phyloP scores from a whole-genome alignment of 1,284 basidiomycete species.

The Boletus sp. region DNA sequence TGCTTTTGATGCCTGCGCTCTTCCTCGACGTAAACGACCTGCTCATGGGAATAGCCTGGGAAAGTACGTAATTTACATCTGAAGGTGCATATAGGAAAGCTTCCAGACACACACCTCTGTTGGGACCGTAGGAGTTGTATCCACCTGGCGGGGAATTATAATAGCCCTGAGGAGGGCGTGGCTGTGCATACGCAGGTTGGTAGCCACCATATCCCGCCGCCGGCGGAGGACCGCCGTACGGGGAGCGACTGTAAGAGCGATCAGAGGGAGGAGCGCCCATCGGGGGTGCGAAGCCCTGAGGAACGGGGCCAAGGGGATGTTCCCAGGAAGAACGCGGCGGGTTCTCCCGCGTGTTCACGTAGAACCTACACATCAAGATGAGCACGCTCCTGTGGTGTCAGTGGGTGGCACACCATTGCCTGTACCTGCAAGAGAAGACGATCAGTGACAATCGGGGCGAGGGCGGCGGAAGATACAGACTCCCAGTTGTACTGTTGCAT shows the following conservation, averaged over 20 bases:
- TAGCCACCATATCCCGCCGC: conserved; percentile 26
- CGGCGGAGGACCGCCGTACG: conserved; percentile 27
- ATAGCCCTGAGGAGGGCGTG: conserved; percentile 25
- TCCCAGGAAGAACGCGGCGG: conserved; percentile 65
- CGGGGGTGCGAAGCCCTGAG: conserved; percentile 43
- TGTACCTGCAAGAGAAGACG: conserved; percentile 47
- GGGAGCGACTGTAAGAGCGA: conserved; percentile 29
- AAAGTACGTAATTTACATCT: conserved; percentile 1
- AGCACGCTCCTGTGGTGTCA: not conserved
- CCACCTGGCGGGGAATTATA: conserved; percentile 19
- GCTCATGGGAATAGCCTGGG: conserved; percentile 17
- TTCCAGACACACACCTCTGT: conserved; percentile 22
- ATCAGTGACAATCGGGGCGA: conserved; percentile 19
- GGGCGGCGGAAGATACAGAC: conserved; percentile 40
- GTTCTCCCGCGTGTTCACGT: conserved; percentile 56
- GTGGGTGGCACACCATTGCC: conserved; percentile 50
- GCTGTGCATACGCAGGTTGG: conserved; percentile 16
- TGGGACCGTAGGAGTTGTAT: conserved; percentile 11
- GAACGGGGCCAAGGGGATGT: conserved; percentile 53
- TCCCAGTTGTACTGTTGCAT: conserved; percentile 62
- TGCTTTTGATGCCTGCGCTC: conserved; percentile 17
- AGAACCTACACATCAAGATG: conserved; percentile 49
- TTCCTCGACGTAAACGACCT: conserved; percentile 19
- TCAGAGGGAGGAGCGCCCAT: conserved; percentile 28
- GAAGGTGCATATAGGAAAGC: not conserved